Base-by-base conservation (phyloP, 768 basidiomycete genomes). In the Boletus coccyginus region DNA sequence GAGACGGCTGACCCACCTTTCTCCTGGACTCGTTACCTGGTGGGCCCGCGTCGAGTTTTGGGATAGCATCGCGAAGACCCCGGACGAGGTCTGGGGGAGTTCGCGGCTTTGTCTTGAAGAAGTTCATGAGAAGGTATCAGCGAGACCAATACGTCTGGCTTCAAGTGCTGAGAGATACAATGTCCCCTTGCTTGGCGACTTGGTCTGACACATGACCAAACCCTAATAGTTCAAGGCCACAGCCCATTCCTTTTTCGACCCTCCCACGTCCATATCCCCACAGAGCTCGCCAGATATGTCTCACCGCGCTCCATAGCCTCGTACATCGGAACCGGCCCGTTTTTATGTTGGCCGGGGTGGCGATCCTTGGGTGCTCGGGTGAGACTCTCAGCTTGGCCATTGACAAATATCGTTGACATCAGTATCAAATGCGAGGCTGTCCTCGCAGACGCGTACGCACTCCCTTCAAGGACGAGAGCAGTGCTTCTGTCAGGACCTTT, bases 41-140 rank as follows among this genome's bases (percentile, higher is more conserved):
- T 39, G 87, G 81, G 2, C 85, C 83, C 8, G 78, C 70, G 61
- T 95, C 94, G 53, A 97, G 78, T 70, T 80, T 86, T 61, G 83
- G 82, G 63, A 94, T 83, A 50, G 88, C 82, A 68, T 96, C 94
- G 33, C 86, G 81, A 46, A 95, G 78, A 47, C 87, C 82, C 44
- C 88, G 83, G 33, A 96, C 90, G 61, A 95, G 82, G 68, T 97
- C 94, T 46, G 91, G 85, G 9, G 94, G 94, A 35, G 90, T 89
- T 67, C 91, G 80, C 43, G 83, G 86, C 70, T 92, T 95, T 21
- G 90, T 86, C 78, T 92, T 94, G 86, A 96, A 96, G 78, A 96
- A 95, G 75, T 95, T 95, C 94, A 96, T 95, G 13, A n/a, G 7
- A 31, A 14, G n/a, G 32, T 33, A 50, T 31, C 29, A 49, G 66